Base-by-base conservation (phyloP, 257 asterid genomes). In the Ligustrum vulgare region DNA sequence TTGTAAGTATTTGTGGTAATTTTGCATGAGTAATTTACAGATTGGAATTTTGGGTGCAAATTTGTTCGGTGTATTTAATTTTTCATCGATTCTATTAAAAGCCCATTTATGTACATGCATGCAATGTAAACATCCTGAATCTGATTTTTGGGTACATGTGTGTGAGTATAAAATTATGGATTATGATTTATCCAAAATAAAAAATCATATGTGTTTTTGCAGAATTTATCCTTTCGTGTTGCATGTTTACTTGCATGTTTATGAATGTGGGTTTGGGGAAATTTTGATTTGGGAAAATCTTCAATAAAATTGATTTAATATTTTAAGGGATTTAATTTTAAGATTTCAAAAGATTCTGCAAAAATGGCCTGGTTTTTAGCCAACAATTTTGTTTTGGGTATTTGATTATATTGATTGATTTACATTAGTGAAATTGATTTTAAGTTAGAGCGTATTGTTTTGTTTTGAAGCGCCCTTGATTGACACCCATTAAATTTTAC, bases 201-300 rank as follows among this genome's bases (percentile, higher is more conserved):
- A 34, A 0, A 0, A 1, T 34, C 6, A 6, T 34, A 5, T 45
- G 16, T 11, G 16, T 11, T 45, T 45, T 45, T 12, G 23, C 20
- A 51, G 62, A 51, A 4, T 51, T 58, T 58, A 22, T 13, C 32
- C 32, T 22, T 58, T 58, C 1, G 20, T 20, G 10, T 58, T 58
- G 65, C 65, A 51, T 51, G 62, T 51, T 51, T 51, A 51, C 62
- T 51, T 51, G 62, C 22, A 56, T 56, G 32, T n/a, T 58, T 58
- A 7, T 56, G 9, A 2, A 5, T 6, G 22, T 51, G 23, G 22
- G 23, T 51, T 58, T 58, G 65, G 15, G 64, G 64, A 2, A 56
- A n/a, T 22, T 56, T 22, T 20, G 64, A n/a, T 20, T 56, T 22
- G 11, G 28, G 65, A 9, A 58, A 56, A 58, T 8, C 20, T 58